These are phyloP conservation scores for Phytophthora tentaculata DNA, from an alignment of 352 stramenopile genomes.

Conservation along the genomic window DNA sequence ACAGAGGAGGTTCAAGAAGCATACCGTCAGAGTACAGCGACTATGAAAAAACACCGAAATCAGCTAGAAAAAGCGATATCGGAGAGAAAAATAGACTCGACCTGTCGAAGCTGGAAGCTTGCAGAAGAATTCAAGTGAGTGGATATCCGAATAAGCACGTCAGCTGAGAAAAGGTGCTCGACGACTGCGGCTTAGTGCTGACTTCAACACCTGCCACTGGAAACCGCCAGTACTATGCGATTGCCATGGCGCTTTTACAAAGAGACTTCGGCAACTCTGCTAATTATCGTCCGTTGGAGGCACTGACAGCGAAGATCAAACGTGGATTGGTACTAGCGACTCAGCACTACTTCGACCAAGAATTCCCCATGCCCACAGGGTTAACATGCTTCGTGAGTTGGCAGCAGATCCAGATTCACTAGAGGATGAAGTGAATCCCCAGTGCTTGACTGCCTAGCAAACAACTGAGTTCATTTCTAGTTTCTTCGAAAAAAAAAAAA, in stretches of 20 bases:
- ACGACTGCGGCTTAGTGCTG: neutral
- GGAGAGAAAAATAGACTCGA: neutral
- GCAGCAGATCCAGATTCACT: neutral
- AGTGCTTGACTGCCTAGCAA: neutral
- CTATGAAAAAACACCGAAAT: neutral
- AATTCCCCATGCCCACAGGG: neutral
- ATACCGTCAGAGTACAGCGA: neutral
- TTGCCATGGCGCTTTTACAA: neutral
- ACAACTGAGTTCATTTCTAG: neutral
- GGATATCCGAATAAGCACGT: neutral
- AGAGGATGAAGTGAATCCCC: neutral
- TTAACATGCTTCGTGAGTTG: neutral
- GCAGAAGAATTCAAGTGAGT: neutral
- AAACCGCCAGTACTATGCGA: no score
- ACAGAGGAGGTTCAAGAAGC: neutral
- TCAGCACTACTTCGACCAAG: neutral
- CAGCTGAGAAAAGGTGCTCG: neutral
- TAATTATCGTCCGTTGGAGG: neutral
- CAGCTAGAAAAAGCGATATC: neutral
- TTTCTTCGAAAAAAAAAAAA: neutral
- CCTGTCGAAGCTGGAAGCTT: neutral
- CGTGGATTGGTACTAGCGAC: neutral
- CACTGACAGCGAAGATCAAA: conserved; percentile 4
- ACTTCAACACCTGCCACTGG: neutral
- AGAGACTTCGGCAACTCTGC: neutral